phyloP scores from a whole-genome alignment of 768 basidiomycete species.

The Paxillus ammoniavirescens region DNA sequence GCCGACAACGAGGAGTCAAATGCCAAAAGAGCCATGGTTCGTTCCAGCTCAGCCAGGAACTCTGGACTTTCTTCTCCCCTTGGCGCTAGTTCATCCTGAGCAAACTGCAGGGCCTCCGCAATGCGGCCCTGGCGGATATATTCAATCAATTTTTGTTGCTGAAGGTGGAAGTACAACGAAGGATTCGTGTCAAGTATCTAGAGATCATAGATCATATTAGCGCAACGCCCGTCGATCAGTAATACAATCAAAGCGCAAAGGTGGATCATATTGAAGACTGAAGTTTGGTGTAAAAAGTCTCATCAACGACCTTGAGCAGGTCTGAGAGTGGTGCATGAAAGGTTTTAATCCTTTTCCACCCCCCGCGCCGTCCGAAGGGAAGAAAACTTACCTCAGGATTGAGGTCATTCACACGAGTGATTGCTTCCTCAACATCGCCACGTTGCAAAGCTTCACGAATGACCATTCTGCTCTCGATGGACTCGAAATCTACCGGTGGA shows the following conservation, averaged over 20 bases:
- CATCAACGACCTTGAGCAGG: slow-evolving; percentile 78
- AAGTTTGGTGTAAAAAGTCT: slow-evolving; percentile 73
- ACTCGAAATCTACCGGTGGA: slow-evolving; percentile 83
- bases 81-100: slow-evolving; percentile 90
- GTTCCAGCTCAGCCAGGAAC: slow-evolving; percentile 88
- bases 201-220: slow-evolving; percentile 27
- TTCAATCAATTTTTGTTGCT: slow-evolving; percentile 95
- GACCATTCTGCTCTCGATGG: slow-evolving; percentile 90
- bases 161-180: slow-evolving; percentile 89
- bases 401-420: slow-evolving; percentile 91
- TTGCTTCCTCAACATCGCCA: slow-evolving; percentile 94
- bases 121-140: slow-evolving; percentile 82
- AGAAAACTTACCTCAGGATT: slow-evolving; percentile 85
- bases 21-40: slow-evolving; percentile 90
- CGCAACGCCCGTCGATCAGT: not conserved
- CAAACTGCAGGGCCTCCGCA: slow-evolving; percentile 82
- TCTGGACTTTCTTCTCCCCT: slow-evolving; percentile 94
- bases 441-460: slow-evolving; percentile 93
- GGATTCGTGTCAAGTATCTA: slow-evolving; percentile 98
- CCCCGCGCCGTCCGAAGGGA: not conserved
- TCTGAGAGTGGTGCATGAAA: slow-evolving; percentile 99
- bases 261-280: slow-evolving; percentile 93
- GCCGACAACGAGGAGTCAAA: slow-evolving; percentile 60
- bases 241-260: not conserved
- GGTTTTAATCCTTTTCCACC: slow-evolving; percentile 72